Evolutionary conservation across 2,329 filamentous ascomycete species (phyloP).

Genomic region (Cordyceps cateniannulata): DNA sequence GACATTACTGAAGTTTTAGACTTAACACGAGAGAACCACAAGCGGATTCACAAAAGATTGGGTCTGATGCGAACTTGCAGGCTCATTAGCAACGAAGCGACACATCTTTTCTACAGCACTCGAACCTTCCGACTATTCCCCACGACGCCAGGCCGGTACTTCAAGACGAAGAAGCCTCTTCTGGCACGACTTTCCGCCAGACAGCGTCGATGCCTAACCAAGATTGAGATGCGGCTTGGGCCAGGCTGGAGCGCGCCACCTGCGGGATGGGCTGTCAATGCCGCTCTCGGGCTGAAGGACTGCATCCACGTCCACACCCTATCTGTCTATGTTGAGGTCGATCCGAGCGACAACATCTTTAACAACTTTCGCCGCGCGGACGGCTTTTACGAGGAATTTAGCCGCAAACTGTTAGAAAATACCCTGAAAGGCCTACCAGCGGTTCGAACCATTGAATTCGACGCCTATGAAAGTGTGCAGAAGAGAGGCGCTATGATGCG

Average conservation of each 20-base stretch:
- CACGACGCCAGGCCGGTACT: slow-evolving; percentile 55
- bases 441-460: slow-evolving; percentile 57
- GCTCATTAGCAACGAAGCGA: slow-evolving; percentile 56
- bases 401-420: slow-evolving; percentile 46
- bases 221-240: slow-evolving; percentile 63
- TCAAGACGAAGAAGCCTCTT: slow-evolving; percentile 67
- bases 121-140: slow-evolving; percentile 62
- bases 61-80: slow-evolving; percentile 55
- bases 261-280: slow-evolving; percentile 61
- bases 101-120: slow-evolving; percentile 58
- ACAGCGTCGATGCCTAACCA: slow-evolving; percentile 54
- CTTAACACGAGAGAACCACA: slow-evolving; percentile 60
- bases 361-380: slow-evolving; percentile 59
- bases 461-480: slow-evolving; percentile 60
- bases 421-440: slow-evolving; percentile 52
- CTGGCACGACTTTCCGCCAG: slow-evolving; percentile 56
- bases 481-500: slow-evolving; percentile 59
- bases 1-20: slow-evolving; percentile 52
- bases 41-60: slow-evolving; percentile 52
- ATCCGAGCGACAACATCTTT: slow-evolving; percentile 62
- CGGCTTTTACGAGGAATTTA: slow-evolving; percentile 66
- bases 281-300: slow-evolving; percentile 56
- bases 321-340: slow-evolving; percentile 64
- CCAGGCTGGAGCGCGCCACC: slow-evolving; percentile 69
- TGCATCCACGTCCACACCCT: slow-evolving; percentile 53